Conservation (phyloP, 768 basidiomycete species). For the Kwoniella newhampshirensis region DNA sequence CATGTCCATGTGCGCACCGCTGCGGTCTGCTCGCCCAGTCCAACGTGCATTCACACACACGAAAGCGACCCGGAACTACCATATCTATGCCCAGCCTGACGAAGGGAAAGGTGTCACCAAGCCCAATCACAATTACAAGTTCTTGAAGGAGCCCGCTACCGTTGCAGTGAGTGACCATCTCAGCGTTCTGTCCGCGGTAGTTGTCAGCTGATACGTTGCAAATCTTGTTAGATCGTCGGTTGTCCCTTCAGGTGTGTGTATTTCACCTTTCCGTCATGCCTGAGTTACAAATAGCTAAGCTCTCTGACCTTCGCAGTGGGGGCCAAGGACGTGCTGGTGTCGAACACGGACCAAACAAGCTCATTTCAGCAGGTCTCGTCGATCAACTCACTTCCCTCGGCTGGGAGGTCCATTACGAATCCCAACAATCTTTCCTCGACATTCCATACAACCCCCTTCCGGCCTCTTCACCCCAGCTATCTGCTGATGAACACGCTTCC, state of each 20-base stretch:
- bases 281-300: neutral
- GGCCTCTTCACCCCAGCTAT: conserved; percentile 8
- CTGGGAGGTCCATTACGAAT: conserved; percentile 86
- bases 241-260: conserved; percentile 85
- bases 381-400: conserved; percentile 73
- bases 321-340: conserved; percentile 46
- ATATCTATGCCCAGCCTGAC: conserved; percentile 20
- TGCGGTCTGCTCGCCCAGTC: too few relatives aligned
- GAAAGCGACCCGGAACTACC: neutral
- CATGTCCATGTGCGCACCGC: too few relatives aligned
- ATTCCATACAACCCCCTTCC: conserved; percentile 48
- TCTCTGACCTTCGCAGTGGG: conserved; percentile 13
- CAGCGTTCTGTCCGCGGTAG: neutral
- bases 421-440: conserved; percentile 75
- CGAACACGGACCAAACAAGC: conserved; percentile 65
- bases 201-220: conserved; percentile 17
- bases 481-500: neutral
- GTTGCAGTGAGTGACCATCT: conserved; percentile 64
- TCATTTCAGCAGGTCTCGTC: conserved; percentile 82
- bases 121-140: conserved; percentile 54
- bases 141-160: conserved; percentile 70
- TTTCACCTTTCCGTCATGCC: neutral
- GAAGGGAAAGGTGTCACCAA: conserved; percentile 8
- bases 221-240: conserved; percentile 69
- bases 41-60: too few relatives aligned